Base-by-base conservation (phyloP, 2,329 filamentous ascomycete species). In the Lachnellula arida region DNA sequence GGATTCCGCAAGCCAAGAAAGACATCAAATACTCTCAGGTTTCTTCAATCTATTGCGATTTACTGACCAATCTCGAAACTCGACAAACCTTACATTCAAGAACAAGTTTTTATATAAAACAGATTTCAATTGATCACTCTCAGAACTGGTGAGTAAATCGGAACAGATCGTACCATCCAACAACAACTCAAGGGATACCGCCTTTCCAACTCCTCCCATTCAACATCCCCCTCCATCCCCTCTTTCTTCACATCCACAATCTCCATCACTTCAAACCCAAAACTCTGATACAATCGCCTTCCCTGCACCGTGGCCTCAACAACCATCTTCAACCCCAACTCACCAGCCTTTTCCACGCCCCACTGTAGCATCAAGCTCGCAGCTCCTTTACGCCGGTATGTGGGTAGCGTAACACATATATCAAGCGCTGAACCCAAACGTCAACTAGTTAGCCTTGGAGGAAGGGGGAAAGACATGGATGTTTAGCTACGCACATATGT, bases 1-100 rank as follows among this genome's bases (percentile, higher is more conserved):
- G 72, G 40, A 78, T 76, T 53, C 69, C 72, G 28, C 70, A 78
- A 54, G 74, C 71, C 12, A 73, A 75, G 3, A 77, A 78, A 56
- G 74, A 76, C 60, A 70, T 76, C n/a, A 70, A 73, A 55, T 70
- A 72, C 12, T 70, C 65, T 1, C 67, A 74, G 50, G 4, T 76
- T 72, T 50, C 62, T 73, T 5, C 70, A 75, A 63, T 76, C 1
- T 62, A 68, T 14, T 39, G 11, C 15, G 35, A 39, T 39, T 39
- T n/a, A 39, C 15, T 39, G 5, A 39, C 25, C 25, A 39, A 39
- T 39, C 14, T 25, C 25, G 25, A 25, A 25, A 25, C 4, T 25
- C 25, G 25, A 25, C 5, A 6, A 7, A 5, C 7, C 25, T 7
- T 39, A n/a, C 8, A n/a, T n/a, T 14, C 6, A 39, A 17, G 14